Evolutionary conservation across 139 green algal genomes (phyloP).

Genomic region (Closterium sp.): DNA sequence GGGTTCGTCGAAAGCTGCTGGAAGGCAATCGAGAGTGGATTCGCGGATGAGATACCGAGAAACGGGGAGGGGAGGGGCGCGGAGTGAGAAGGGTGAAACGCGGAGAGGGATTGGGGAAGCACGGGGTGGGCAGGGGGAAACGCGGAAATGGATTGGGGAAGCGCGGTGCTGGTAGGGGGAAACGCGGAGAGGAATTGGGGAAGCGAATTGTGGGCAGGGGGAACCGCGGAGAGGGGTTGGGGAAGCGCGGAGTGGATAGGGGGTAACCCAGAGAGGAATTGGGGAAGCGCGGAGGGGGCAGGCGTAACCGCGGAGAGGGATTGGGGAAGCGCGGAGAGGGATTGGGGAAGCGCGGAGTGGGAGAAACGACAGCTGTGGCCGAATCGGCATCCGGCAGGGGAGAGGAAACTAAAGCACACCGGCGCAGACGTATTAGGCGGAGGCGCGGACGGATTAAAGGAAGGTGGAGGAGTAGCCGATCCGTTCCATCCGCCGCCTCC

Average conservation of each 20-base stretch:
- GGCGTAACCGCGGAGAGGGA: too few species aligned
- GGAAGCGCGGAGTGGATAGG: not conserved
- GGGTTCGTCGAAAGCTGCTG: not conserved
- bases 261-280: not conserved
- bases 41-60: too few species aligned
- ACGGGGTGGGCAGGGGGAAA: not conserved
- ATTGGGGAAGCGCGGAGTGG: not conserved
- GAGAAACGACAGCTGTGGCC: not conserved
- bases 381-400: not conserved
- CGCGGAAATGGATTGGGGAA: not conserved
- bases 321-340: not conserved
- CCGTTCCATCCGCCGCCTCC: not conserved
- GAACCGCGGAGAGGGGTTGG: not conserved
- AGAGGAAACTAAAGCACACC: not conserved
- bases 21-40: not conserved
- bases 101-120: not conserved
- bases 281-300: not conserved
- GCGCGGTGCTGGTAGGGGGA: too few species aligned
- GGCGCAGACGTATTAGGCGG: not conserved
- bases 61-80: too few species aligned
- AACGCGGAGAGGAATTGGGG: not conserved
- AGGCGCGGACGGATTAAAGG: not conserved
- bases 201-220: not conserved
- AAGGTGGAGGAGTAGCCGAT: not conserved
- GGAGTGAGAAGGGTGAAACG: not conserved